Evolutionary conservation across 768 basidiomycete genomes (phyloP).

Genomic region (Mycena rosella): DNA sequence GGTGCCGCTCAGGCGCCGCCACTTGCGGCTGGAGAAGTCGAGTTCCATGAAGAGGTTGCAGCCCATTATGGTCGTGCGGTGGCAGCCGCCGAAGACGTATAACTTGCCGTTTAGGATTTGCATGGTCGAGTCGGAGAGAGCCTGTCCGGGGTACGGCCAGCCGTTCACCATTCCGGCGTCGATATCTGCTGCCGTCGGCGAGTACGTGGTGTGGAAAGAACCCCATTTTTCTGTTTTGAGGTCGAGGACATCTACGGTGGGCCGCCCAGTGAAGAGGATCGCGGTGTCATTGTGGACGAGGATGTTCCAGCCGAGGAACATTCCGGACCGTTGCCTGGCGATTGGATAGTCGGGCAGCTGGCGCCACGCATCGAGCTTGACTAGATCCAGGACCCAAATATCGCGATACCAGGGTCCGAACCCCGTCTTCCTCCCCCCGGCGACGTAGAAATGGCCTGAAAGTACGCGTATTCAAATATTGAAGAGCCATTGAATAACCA

Average conservation of each 20-base stretch:
- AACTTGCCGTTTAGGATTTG: too few species aligned
- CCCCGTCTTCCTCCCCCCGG: slow-evolving; percentile 43
- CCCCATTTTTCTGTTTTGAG: slow-evolving; percentile 51
- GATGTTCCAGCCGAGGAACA: slow-evolving; percentile 42
- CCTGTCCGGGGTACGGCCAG: slow-evolving; percentile 45
- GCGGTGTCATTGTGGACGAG: slow-evolving; percentile 46
- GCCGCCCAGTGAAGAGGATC: slow-evolving; percentile 51
- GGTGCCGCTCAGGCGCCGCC: too few species aligned
- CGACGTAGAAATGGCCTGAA: slow-evolving; percentile 45
- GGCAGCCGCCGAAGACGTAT: too few species aligned
- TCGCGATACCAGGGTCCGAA: slow-evolving; percentile 45
- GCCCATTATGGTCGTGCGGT: too few species aligned
- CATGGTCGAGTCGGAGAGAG: too few species aligned
- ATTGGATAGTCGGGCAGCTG: slow-evolving; percentile 44
- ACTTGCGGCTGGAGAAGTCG: too few species aligned
- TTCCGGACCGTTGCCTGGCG: slow-evolving; percentile 22
- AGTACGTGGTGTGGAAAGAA: slow-evolving; percentile 43
- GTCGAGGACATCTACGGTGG: slow-evolving; percentile 50
- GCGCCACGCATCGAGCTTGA: slow-evolving; percentile 43
- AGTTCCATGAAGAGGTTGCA: too few species aligned
- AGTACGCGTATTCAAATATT: too few species aligned
- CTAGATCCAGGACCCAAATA: slow-evolving; percentile 44
- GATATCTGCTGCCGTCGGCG: slow-evolving; percentile 18
- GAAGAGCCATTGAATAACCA: too few species aligned
- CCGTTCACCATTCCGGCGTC: slow-evolving; percentile 16